Base-by-base conservation (phyloP, 768 basidiomycete genomes). In the Russula compacta region DNA sequence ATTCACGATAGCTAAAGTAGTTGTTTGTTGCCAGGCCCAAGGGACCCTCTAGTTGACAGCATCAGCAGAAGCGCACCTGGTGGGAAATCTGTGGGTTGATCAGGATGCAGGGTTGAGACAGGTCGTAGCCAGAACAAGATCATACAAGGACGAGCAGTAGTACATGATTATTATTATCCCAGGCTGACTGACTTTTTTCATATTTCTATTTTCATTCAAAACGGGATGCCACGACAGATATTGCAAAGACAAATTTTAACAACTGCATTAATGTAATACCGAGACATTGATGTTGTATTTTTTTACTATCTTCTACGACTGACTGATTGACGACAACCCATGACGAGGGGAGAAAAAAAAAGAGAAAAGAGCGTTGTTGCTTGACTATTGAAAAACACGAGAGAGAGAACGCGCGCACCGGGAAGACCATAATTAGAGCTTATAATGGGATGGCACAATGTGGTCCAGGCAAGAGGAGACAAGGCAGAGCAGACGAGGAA, bases 361-460 rank as follows among this genome's bases (percentile, higher is more conserved):
- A 47, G 43, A n/a, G 12, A 44, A 62, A 62, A 29, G 56, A 62
- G 61, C 61, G 61, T 58, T 52, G 56, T 62, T 58, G 61, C 39
- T 58, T 47, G 43, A 35, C 32, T 58, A 53, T 21, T 48, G 46
- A 47, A 24, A 38, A 53, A 62, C 56, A 62, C 56, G 46, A 48
- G 42, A 36, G 43, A 43, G 46, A 48, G 42, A 36, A 38, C 36
- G 56, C 21, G 44, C 56, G 19, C 38, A 53, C 56, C 19, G n/a
- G 43, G 33, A 42, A 57, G 51, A 58, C 61, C 56, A 62, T 62
- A 62, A 62, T 62, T 62, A 62, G 15, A 62, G 51, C 51, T 53
- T 62, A 62, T 62, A 62, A 62, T 62, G 61, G 56, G 56, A 56
- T 61, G 60, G 24, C 60, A 61, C 60, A 61, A 52, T 56, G 54